Conservation (phyloP, 169 alveolate species). For the Babesia gibsoni region DNA sequence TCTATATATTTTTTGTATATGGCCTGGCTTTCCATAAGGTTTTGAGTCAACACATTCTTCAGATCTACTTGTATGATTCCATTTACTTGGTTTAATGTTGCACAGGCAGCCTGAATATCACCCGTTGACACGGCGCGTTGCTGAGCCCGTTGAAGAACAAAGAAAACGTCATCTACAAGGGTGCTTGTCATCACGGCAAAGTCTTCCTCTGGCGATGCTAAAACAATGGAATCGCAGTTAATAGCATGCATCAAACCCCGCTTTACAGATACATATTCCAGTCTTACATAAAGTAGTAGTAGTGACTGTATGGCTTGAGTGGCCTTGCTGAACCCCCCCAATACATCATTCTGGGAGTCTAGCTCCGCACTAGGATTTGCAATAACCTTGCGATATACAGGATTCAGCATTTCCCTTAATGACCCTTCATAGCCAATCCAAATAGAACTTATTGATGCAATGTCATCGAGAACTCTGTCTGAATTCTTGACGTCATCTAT, state of each 20-base stretch:
- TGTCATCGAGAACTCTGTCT: conserved; percentile 36
- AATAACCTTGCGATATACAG: conserved; percentile 30
- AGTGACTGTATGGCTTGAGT: conserved; percentile 45
- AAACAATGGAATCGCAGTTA: conserved; percentile 31
- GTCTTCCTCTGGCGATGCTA: conserved; percentile 31
- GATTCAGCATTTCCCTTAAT: conserved; percentile 17
- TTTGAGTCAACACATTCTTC: conserved; percentile 28
- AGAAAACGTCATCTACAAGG: conserved; percentile 56
- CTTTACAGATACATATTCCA: conserved; percentile 40
- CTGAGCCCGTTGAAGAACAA: conserved; percentile 60
- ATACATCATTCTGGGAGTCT: conserved; percentile 19
- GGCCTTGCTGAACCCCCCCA: conserved; percentile 32
- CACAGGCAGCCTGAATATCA: conserved; percentile 66
- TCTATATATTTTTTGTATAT: conserved; percentile 36
- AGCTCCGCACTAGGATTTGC: background rate
- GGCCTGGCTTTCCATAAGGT: conserved; percentile 36
- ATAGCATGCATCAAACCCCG: conserved; percentile 38
- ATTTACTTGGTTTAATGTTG: conserved; percentile 52
- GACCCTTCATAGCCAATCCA: conserved; percentile 50
- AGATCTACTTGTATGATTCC: conserved; percentile 27
- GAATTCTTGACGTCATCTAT: conserved; percentile 12
- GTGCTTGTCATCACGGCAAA: conserved; percentile 44
- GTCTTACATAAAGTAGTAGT: conserved; percentile 29
- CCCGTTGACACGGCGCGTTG: conserved; percentile 63
- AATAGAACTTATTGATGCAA: conserved; percentile 44